Percentiles rank a stretch among this genome's conserved stretches.
These are phyloP conservation scores for Millerozyma acaciae DNA, from an alignment of 805 yeast species.

Conservation along the genomic window DNA sequence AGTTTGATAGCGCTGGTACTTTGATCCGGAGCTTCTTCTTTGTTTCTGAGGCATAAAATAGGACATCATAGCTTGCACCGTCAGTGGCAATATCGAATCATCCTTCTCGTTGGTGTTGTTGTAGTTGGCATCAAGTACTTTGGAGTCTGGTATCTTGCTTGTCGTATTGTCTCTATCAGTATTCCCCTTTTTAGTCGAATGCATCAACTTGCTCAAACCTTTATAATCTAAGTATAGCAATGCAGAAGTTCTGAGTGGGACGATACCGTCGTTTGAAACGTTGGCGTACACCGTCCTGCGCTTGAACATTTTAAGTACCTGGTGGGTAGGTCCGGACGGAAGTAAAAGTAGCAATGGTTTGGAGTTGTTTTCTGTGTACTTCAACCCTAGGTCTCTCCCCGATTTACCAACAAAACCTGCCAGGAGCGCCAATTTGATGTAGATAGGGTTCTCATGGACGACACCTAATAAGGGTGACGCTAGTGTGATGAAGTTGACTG, in stretches of 20 bases:
- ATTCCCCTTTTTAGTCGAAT: constrained; percentile 11
- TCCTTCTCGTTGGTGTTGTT: constrained; percentile 7
- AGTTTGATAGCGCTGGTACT: constrained; percentile 16
- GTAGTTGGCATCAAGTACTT: constrained; percentile 9
- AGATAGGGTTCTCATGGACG: constrained; percentile 80
- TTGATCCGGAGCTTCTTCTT: constrained; percentile 10
- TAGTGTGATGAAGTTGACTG: constrained; percentile 73
- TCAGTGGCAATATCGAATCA: constrained; percentile 16
- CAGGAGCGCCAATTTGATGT: constrained; percentile 77
- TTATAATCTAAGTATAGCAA: constrained; percentile 81
- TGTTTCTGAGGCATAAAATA: constrained; percentile 43
- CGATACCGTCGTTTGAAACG: constrained; percentile 90
- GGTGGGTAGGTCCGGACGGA: constrained; percentile 72
- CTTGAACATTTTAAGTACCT: constrained; percentile 56
- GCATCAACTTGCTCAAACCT: constrained; percentile 37
- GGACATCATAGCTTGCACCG: constrained; percentile 36
- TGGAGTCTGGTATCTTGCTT: constrained; percentile 16
- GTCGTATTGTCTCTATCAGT: constrained; percentile 11
- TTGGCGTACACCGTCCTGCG: constrained; percentile 86
- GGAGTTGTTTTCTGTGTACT: constrained; percentile 35
- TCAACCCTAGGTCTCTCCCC: constrained; percentile 84
- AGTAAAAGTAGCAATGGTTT: constrained; percentile 71
- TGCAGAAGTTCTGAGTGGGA: constrained; percentile 88
- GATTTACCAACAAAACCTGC: constrained; percentile 90
- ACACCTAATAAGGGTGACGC: constrained; percentile 92